Evolutionary conservation across 2,329 filamentous ascomycete species (phyloP), one percentile per base, ranked within the genome.

Genomic region (Fusarium veterinarium): DNA sequence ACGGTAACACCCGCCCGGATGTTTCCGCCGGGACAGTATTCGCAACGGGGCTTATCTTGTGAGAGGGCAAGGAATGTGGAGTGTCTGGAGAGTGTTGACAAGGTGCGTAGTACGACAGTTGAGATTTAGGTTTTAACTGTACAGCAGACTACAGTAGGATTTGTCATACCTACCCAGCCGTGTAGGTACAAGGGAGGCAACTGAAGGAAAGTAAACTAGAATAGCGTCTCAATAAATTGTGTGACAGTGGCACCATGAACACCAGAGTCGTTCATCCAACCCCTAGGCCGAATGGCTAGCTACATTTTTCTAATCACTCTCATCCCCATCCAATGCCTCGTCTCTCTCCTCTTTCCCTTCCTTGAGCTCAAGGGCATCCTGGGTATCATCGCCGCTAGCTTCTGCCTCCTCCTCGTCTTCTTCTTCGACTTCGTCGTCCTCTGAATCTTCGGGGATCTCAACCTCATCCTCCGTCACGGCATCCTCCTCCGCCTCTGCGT

Each of bases 281-380:
- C 13, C 9, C n/a, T n/a, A 25, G 28, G 41, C 25, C 16, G 31
- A 42, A 53, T 53, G 35, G 31, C 31, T 30, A 30, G n/a, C 19
- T 40, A 20, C 37, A 19, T 23, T 37, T 69, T 78, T 31, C 30
- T 49, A 90, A 62, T 90, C 88, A 74, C 88, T 90, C 69, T 91
- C 89, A 57, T 88, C 86, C 16, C 87, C 89, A 72, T 91, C 90
- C 65, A 91, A 79, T 17, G 89, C 91, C 72, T 92, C 91, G 64
- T 91, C 90, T 31, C 84, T 87, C 4, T 85, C 84, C 8, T 85
- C 85, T 31, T 83, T 83, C 23, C 83, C 82, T 59, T 84, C 78
- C 38, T 84, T 85, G 51, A 87, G 86, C 35, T 88, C 87, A 14
- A 84, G 82, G 8, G 85, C 85, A 56, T 89, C 87, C 44, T 89